Evolutionary conservation across 306 rosid genomes (phyloP), one percentile per base, ranked within the genome.

Genomic region (Urtica urens): DNA sequence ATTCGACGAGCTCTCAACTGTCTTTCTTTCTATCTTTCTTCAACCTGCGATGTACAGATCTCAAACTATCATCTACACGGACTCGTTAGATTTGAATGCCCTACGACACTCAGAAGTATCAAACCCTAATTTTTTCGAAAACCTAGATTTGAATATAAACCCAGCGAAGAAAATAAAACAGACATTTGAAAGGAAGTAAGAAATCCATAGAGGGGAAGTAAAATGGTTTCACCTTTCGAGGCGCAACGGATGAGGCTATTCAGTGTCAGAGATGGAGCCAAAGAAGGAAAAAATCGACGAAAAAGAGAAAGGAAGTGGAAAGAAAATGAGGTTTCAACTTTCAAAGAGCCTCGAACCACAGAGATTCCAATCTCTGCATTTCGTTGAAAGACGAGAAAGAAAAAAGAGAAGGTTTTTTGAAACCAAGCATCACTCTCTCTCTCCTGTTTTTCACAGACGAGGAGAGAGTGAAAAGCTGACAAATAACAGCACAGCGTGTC

Each of bases 221-320:
- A 50, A 62, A 61, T 40, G 56, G 49, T 58, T 60, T 61, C 68
- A 77, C 66, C 72, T 63, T 67, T 33, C 19, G 41, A 37, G 38
- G 70, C 58, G 40, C 54, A 70, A 68, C 60, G 63, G 69, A 57
- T 67, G 69, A 85, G 75, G 77, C 80, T 80, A 67, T 45, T 25
- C 17, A 6, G 13, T 26, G 12, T n/a, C n/a, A n/a, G n/a, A n/a
- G n/a, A n/a, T n/a, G n/a, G n/a, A n/a, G n/a, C n/a, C n/a, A 19
- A 18, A 25, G 3, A 55, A 18, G 34, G 48, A 13, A 37, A 56
- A 15, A 46, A 34, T 22, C 34, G 40, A 18, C 25, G 51, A 64
- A 28, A 23, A 26, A 1, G 49, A 45, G 23, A 45, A 46, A 24
- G 9, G 34, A 43, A 49, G n/a, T n/a, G n/a, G n/a, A 33, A 14